Evolutionary conservation across 169 alveolate species (phyloP), one percentile per base, ranked within the genome.

Genomic region (Plasmodium malariae): DNA sequence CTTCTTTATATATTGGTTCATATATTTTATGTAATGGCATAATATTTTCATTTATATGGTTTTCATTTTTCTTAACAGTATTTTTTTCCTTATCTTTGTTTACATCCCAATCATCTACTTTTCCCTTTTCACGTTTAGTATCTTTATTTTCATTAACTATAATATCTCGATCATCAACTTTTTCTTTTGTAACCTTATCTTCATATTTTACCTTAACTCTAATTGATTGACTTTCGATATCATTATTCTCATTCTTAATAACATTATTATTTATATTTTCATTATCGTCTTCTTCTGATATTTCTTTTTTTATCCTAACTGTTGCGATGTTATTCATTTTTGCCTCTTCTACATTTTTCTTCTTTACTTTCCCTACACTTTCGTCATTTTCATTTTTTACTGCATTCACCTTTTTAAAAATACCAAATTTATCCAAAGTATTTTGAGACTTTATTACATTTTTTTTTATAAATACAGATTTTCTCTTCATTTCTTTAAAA

Each of bases 351-450:
- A 68, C 37, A 7, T 21, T 24, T 4, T 21, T 51, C 45, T 28
- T 49, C n/a, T 32, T 48, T 24, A 45, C 51, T 34, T 43, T 60
- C 19, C 37, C 74, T 26, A 14, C 48, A 17, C 40, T 30, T 1
- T 43, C 30, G 0, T 68, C 78, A 28, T 48, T 17, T 40, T 68
- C 80, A 26, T 80, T 43, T 40, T 80, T 80, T 59, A 34, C 1
- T 9, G 49, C 69, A 57, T 65, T 67, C 70, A 54, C 90, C 68
- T 80, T 80, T 59, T 67, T 80, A 28, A 80, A 80, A 80, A 80
- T 80, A 17, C 90, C 90, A 80, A 80, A 80, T 43, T 80, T 80
- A 24, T 80, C 90, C 90, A 80, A 54, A 43, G 90, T 80, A 32
- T 80, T 80, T 49, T 80, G 90, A 21, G 70, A 45, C 63, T 80